Conservation (phyloP, 306 rosid species). For the Cicer chorassanicum region DNA sequence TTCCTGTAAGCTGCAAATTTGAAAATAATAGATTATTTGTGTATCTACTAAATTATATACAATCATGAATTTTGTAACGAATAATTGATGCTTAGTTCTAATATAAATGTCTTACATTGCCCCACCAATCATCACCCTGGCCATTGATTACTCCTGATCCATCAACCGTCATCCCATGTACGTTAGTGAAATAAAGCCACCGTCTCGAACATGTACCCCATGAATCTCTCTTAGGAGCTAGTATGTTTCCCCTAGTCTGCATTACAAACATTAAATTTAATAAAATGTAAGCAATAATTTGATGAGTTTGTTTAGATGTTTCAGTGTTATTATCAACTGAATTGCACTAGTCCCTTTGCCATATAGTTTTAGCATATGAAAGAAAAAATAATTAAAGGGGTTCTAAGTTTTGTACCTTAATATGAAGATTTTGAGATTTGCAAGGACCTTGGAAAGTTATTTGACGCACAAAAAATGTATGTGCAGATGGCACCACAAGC, state of each 20-base stretch:
- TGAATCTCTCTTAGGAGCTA: conserved; percentile 39
- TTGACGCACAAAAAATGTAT: conserved; percentile 26
- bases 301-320: too few species aligned
- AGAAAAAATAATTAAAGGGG: background rate
- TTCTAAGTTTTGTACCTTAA: conserved; percentile 37
- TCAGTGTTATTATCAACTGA: too few species aligned
- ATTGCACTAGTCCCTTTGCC: background rate
- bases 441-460: conserved; percentile 48
- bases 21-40: conserved; percentile 1
- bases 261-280: background rate
- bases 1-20: conserved; percentile 23
- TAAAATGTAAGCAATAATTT: too few species aligned
- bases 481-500: conserved; percentile 37
- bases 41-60: background rate
- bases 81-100: background rate
- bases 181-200: conserved; percentile 13
- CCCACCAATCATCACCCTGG: conserved; percentile 48
- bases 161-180: conserved; percentile 4
- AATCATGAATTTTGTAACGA: background rate
- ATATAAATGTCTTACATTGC: background rate
- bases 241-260: conserved; percentile 41
- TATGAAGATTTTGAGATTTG: conserved; percentile 20
- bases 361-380: background rate
- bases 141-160: conserved; percentile 46
- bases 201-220: conserved; percentile 38